Conservation (phyloP, 139 green algal genomes). For the Tetraselmis striata region DNA sequence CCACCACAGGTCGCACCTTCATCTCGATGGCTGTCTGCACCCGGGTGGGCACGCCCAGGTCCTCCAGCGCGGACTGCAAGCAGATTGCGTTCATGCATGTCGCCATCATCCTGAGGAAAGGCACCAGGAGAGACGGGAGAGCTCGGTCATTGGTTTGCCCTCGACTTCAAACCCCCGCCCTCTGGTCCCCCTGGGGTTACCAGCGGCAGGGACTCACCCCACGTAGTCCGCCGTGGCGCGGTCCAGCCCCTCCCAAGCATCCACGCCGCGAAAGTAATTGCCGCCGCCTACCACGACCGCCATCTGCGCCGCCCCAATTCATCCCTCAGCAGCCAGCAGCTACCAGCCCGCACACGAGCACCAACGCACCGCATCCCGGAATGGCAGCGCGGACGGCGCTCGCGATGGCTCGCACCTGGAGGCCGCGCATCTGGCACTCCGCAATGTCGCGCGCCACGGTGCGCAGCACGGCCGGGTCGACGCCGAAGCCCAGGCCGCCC, state of each 20-base stretch:
- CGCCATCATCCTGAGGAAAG: conserved; percentile 76
- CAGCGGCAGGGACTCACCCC: conserved; percentile 13
- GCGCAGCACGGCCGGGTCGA: conserved; percentile 79
- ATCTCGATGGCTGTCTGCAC: conserved; percentile 96
- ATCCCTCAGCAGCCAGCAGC: too few species aligned
- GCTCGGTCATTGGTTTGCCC: too few species aligned
- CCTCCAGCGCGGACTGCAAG: conserved; percentile 70
- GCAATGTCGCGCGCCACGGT: conserved; percentile 79
- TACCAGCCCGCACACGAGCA: too few species aligned
- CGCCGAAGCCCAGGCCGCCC: conserved; percentile 70
- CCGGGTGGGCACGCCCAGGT: conserved; percentile 54
- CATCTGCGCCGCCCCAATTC: too few species aligned
- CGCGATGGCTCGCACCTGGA: too few species aligned
- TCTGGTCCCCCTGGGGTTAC: too few species aligned
- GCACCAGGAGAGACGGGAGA: background rate
- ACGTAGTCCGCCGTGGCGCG: conserved; percentile 93
- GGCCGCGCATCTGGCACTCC: conserved; percentile 36
- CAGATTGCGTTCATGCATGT: conserved; percentile 97
- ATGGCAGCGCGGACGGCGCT: too few species aligned
- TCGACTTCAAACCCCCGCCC: too few species aligned
- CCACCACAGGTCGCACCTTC: conserved; percentile 23
- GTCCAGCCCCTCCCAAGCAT: conserved; percentile 76
- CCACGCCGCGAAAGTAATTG: conserved; percentile 93
- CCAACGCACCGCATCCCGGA: too few species aligned
- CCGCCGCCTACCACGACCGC: conserved; percentile 91